Evolutionary conservation across 306 rosid species (phyloP), one percentile per base, ranked within the genome.

Genomic region (Hippophae rhamnoides): DNA sequence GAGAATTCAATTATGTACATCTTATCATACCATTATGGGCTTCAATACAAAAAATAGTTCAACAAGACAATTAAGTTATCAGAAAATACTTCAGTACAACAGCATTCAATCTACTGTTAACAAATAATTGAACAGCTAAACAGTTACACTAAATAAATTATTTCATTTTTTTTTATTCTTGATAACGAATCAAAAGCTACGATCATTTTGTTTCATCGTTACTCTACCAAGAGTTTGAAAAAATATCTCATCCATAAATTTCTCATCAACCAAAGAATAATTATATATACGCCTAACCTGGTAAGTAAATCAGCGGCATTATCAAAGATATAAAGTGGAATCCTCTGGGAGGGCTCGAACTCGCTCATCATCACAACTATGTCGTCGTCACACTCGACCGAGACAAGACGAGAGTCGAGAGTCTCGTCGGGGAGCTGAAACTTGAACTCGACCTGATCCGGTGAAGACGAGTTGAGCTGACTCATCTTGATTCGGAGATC

Each of bases 361-460:
- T 51, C 58, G 18, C 49, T 51, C 40, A 62, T 3, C 67, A 62
- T 41, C 47, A 57, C 57, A 40, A 50, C 7, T 4, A 62, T 57
- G 47, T 62, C 66, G 45, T 50, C 66, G 57, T 50, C 66, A 48
- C 66, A 49, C 58, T 62, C 58, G 26, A 51, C 67, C 47, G 67
- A 51, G 67, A 18, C 58, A 57, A 62, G 58, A 27, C 67, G 67
- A 40, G 67, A 41, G 23, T 62, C 67, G 47, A 62, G 52, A 31
- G 47, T 62, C 67, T 62, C 67, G 42, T 51, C 44, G 13, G 67
- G 67, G 27, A 62, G 67, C 58, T 62, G 58, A 47, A 50, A 62
- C 67, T 41, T 62, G 40, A 62, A n/a, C 67, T 49, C 58, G 42
- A 62, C 9, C 49, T 57, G 42, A 62, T 57, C 40, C 67, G 11